These are phyloP conservation scores for Tulasnella sp. DNA, from an alignment of 768 basidiomycete species.

Conservation along the genomic window DNA sequence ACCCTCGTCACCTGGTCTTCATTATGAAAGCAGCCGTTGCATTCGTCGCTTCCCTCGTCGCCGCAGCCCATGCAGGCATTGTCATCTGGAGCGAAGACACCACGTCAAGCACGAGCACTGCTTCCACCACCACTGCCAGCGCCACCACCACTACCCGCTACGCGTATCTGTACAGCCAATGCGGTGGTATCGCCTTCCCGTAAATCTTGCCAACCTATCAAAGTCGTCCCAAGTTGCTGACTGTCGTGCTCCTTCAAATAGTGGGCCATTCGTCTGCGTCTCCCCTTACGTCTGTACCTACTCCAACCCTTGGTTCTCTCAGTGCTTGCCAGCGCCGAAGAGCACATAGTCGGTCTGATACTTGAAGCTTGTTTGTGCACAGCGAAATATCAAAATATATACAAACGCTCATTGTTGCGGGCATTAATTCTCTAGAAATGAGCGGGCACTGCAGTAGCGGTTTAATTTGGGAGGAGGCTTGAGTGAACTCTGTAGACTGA, in stretches of 20 bases:
- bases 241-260: conserved; percentile 25
- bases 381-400: background rate
- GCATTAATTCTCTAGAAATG: no score
- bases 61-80: conserved; percentile 51
- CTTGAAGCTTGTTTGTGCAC: background rate
- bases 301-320: conserved; percentile 21
- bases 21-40: conserved; percentile 36
- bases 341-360: background rate
- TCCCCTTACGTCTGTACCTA: conserved; percentile 22
- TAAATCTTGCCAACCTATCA: background rate
- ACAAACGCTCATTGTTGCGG: no score
- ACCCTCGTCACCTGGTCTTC: background rate
- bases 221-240: background rate
- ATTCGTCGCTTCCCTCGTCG: conserved; percentile 39
- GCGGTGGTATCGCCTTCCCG: background rate
- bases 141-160: background rate
- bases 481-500: no score
- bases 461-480: no score
- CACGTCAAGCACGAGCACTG: conserved; percentile 30
- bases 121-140: background rate
- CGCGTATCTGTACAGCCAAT: background rate
- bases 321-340: conserved; percentile 30
- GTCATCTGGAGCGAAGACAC: no score
- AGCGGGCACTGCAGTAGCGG: no score
- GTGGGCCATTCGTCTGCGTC: conserved; percentile 32